A percentile compares a stretch with the other conserved stretches of the same genome.
phyloP scores from a whole-genome alignment of 352 stramenopile genomes.

The Plasmopara viticola region DNA sequence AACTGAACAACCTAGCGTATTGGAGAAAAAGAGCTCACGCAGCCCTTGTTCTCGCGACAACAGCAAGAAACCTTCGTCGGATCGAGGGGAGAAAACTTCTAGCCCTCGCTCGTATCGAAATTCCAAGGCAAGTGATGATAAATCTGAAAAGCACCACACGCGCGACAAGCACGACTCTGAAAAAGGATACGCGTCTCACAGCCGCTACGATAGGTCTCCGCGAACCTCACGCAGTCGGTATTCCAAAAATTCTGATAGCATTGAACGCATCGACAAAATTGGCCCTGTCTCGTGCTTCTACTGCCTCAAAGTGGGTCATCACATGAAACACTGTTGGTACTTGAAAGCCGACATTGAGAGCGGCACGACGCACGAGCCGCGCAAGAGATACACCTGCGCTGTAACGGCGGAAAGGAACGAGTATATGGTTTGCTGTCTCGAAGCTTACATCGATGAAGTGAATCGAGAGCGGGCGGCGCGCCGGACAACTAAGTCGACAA shows the following conservation, averaged over 20 bases:
- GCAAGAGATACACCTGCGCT: constrained; percentile 33
- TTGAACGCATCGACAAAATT: constrained; percentile 13
- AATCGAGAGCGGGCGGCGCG: constrained; percentile 17
- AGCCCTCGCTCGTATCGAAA: constrained; percentile 8
- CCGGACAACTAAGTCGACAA: constrained; percentile 3
- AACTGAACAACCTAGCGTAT: constrained; percentile 8
- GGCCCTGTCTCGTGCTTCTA: constrained; percentile 33
- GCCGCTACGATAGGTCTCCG: constrained; percentile 11
- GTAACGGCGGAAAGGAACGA: constrained; percentile 26
- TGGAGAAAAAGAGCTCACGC: background rate
- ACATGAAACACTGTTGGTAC: constrained; percentile 36
- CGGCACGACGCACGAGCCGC: constrained; percentile 21
- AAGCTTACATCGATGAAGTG: constrained; percentile 32
- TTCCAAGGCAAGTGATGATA: constrained; percentile 2
- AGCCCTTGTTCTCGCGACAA: constrained; percentile 1
- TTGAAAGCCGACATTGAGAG: constrained; percentile 37
- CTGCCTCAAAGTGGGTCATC: constrained; percentile 35
- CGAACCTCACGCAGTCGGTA: constrained; percentile 14
- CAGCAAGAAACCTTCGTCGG: constrained; percentile 7
- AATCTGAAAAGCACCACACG: constrained; percentile 3
- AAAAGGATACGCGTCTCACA: constrained; percentile 6
- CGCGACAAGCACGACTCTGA: constrained; percentile 16
- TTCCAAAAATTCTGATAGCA: constrained; percentile 12
- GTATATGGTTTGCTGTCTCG: constrained; percentile 35
- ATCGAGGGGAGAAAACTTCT: constrained; percentile 6